A percentile compares a stretch with the other conserved stretches of the same genome.
Conservation (phyloP, 108 stramenopile species). For the Schizochytrium sp. region DNA sequence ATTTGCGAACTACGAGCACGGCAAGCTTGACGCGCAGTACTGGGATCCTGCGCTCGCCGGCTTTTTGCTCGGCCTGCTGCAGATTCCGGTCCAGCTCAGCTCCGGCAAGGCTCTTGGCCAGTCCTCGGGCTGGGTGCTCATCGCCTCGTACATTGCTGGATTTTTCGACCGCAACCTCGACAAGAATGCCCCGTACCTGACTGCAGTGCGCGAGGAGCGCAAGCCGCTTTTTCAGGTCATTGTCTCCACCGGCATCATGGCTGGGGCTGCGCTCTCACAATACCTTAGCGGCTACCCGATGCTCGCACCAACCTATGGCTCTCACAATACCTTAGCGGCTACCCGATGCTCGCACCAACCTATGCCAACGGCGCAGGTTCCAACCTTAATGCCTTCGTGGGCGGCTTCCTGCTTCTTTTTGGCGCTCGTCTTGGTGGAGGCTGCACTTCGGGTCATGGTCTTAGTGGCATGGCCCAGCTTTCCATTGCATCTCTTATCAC, state of each 20-base stretch:
- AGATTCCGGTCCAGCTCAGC: not conserved
- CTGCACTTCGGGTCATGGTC: constrained; percentile 23
- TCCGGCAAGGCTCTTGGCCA: not conserved
- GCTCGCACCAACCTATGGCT: not conserved
- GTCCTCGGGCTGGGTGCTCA: not conserved
- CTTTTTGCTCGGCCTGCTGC: not conserved
- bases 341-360: not conserved
- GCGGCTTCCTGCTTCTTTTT: not conserved
- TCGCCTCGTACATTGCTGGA: not conserved
- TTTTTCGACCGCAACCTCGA: not conserved
- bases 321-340: no score
- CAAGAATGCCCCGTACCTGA: not conserved
- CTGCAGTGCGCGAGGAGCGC: not conserved
- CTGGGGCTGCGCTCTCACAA: not conserved
- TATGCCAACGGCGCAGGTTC: not conserved
- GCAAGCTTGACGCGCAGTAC: not conserved
- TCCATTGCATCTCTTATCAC: not conserved
- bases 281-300: not conserved
- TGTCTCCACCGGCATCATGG: not conserved
- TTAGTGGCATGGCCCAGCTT: not conserved
- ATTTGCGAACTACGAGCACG: no score
- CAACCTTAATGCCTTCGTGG: not conserved
- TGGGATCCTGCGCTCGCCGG: constrained; percentile 6
- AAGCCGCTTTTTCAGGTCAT: not conserved
- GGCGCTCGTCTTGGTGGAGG: constrained; percentile 9